phyloP scores from a whole-genome alignment of 805 yeast genomes.

The Kuraishia piskuri region DNA sequence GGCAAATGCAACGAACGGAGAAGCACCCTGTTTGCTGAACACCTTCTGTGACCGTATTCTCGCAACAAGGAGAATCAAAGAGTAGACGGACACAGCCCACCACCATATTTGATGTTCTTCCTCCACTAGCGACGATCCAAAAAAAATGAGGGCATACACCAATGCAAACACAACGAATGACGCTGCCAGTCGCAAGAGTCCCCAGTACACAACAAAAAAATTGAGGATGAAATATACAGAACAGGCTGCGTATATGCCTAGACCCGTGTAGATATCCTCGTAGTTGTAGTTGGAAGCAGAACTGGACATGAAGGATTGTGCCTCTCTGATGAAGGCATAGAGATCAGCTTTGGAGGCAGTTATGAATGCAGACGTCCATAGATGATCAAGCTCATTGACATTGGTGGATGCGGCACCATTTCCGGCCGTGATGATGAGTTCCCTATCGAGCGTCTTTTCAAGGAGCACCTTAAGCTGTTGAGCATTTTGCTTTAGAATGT shows the following conservation, averaged over 20 bases:
- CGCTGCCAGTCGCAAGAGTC: constrained; percentile 8
- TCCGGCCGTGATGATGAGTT: constrained; percentile 6
- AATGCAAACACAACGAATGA: constrained; percentile 20
- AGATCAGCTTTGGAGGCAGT: constrained; percentile 8
- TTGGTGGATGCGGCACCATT: constrained; percentile 6
- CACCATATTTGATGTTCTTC: constrained; percentile 98
- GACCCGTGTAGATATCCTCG: constrained; percentile 34
- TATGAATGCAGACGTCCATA: constrained; percentile 8
- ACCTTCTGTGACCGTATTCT: constrained; percentile 1
- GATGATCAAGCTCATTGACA: constrained; percentile 3
- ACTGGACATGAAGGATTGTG: constrained; percentile 44
- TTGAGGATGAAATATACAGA: constrained; percentile 19
- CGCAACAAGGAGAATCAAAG: constrained; percentile 9
- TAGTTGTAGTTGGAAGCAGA: constrained; percentile 72
- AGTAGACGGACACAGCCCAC: constrained; percentile 46
- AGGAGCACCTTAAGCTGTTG: constrained; percentile 42
- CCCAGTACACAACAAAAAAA: constrained; percentile 10
- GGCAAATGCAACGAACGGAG: constrained; percentile 13
- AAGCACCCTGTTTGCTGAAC: constrained; percentile 2
- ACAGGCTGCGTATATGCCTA: constrained; percentile 22
- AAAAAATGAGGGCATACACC: constrained; percentile 45
- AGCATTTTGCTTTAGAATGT: constrained; percentile 44
- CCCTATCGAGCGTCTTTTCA: constrained; percentile 20
- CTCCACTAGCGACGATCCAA: constrained; percentile 87
- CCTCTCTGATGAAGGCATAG: constrained; percentile 28